phyloP scores from a whole-genome alignment of 805 yeast genomes.

The Spathaspora girioi region DNA sequence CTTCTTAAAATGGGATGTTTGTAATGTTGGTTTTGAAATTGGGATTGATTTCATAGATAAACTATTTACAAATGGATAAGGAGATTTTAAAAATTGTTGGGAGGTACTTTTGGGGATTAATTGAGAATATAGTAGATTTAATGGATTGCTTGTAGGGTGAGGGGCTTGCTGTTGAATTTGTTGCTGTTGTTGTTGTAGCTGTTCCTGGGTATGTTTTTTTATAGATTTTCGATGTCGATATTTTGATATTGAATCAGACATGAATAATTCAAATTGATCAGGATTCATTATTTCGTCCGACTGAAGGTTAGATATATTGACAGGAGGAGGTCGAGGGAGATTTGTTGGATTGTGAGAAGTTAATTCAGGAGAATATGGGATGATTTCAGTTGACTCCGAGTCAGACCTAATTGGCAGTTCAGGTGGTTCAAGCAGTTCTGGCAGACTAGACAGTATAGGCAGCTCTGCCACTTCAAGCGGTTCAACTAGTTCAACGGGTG shows the following conservation, averaged over 20 bases:
- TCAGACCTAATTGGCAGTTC: background rate
- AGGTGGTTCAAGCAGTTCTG: background rate
- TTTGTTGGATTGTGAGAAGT: background rate
- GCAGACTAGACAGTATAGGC: background rate
- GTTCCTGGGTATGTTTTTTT: background rate
- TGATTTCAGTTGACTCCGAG: background rate
- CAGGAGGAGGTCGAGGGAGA: background rate
- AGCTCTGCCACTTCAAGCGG: background rate
- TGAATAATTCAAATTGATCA: slow-evolving; percentile 30
- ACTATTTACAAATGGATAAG: slow-evolving; percentile 17
- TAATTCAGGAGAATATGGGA: background rate
- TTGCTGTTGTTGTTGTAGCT: too few relatives aligned
- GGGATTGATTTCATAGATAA: slow-evolving; percentile 30
- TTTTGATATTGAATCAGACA: slow-evolving; percentile 27
- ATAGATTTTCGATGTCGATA: slow-evolving; percentile 24
- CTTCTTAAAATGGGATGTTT: slow-evolving; percentile 38
- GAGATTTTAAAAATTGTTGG: slow-evolving; percentile 4
- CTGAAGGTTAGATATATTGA: too few relatives aligned
- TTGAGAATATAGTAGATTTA: slow-evolving; percentile 24
- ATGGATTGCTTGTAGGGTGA: slow-evolving; percentile 16
- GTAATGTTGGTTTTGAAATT: slow-evolving; percentile 33
- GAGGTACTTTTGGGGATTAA: slow-evolving; percentile 14
- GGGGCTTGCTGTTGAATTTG: background rate
- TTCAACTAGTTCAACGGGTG: background rate
- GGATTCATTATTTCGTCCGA: slow-evolving; percentile 12